Evolutionary conservation across 768 basidiomycete species (phyloP).

Genomic region (Tephrocybe sp.): DNA sequence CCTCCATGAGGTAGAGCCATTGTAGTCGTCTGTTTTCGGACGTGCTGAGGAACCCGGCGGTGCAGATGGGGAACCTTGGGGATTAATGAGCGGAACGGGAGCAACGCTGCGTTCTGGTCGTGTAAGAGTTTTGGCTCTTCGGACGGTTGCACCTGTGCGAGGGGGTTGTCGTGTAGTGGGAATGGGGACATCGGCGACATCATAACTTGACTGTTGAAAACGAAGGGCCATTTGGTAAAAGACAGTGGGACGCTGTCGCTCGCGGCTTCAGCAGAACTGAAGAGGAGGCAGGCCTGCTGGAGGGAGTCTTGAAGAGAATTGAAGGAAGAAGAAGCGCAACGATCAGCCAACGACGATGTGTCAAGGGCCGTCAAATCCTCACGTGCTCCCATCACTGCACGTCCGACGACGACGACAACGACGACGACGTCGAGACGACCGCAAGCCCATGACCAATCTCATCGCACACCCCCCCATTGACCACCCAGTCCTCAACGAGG

Average conservation of each 20-base stretch:
- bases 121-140: conserved; percentile 93
- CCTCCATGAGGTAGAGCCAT: conserved; percentile 67
- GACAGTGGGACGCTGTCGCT: conserved; percentile 15
- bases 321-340: conserved; percentile 10
- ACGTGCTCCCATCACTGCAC: conserved; percentile 11
- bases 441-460: conserved; percentile 8
- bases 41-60: conserved; percentile 27
- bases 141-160: conserved; percentile 57
- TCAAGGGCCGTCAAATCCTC: conserved; percentile 7
- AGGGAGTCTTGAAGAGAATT: neutral
- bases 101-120: conserved; percentile 94
- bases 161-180: conserved; percentile 59
- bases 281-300: conserved; percentile 26
- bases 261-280: conserved; percentile 15
- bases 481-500: conserved; percentile 8
- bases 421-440: neutral
- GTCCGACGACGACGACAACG: neutral
- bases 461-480: conserved; percentile 2
- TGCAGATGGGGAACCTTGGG: conserved; percentile 47
- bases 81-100: conserved; percentile 91
- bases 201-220: conserved; percentile 47
- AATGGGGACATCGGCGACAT: conserved; percentile 63
- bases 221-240: conserved; percentile 48
- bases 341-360: conserved; percentile 8
- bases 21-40: conserved; percentile 32